A percentile compares a stretch with the other conserved stretches of the same genome.
phyloP scores from a whole-genome alignment of 345 rosid species.

The Reutealis trisperma region DNA sequence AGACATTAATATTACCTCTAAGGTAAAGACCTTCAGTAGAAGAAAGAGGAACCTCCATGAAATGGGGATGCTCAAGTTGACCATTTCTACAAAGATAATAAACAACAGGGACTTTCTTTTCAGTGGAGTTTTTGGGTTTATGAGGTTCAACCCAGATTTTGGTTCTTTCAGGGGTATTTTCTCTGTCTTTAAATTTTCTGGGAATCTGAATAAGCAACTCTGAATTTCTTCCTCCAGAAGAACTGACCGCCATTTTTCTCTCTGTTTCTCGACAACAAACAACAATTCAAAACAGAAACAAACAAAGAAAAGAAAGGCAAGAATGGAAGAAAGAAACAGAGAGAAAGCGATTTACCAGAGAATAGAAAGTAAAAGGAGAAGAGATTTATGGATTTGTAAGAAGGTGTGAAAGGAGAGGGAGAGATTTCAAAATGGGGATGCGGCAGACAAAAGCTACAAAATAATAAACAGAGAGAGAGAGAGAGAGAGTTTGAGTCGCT shows the following conservation, averaged over 20 bases:
- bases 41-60: conserved; percentile 85
- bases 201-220: conserved; percentile 33
- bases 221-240: conserved; percentile 52
- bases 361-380: conserved; percentile 3
- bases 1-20: conserved; percentile 43
- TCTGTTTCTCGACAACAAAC: neutral
- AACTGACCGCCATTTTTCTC: conserved; percentile 40
- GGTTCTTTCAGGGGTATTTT: conserved; percentile 45
- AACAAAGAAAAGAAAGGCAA: neutral
- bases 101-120: conserved; percentile 69
- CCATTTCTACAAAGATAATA: conserved; percentile 87
- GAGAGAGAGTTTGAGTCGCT: neutral
- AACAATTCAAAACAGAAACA: neutral
- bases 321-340: neutral
- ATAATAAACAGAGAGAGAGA: conserved; percentile 25
- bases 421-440: conserved; percentile 49
- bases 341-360: neutral
- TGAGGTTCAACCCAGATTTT: conserved; percentile 53
- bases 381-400: conserved; percentile 26
- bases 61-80: conserved; percentile 96
- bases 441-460: conserved; percentile 60
- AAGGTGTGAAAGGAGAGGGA: conserved; percentile 9
- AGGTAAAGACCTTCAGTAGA: conserved; percentile 78
- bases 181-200: conserved; percentile 42
- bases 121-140: conserved; percentile 34